Evolutionary conservation across 805 yeast species (phyloP).

Genomic region (Spathaspora girioi): DNA sequence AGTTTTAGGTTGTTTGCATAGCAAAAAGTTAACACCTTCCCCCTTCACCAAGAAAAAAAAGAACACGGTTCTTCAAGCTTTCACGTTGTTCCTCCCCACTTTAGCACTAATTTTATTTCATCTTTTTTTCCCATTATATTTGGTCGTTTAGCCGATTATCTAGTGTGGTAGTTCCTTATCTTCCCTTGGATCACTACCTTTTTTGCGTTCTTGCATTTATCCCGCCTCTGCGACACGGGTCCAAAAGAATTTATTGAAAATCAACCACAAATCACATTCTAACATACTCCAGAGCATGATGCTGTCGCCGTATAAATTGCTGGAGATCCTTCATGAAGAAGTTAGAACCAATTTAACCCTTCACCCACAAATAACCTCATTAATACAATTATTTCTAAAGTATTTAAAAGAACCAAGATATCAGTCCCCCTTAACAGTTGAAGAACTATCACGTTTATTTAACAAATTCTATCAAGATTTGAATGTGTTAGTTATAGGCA

Average conservation of each 20-base stretch:
- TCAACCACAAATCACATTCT: neutral
- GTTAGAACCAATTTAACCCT: slow-evolving; percentile 16
- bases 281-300: neutral
- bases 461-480: slow-evolving; percentile 35
- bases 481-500: slow-evolving; percentile 26
- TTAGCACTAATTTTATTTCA: neutral
- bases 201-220: too few species aligned
- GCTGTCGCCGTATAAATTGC: slow-evolving; percentile 9
- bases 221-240: too few species aligned
- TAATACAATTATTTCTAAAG: slow-evolving; percentile 25
- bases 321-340: slow-evolving; percentile 19
- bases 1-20: neutral
- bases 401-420: slow-evolving; percentile 42
- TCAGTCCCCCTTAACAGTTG: slow-evolving; percentile 35
- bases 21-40: neutral
- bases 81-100: neutral
- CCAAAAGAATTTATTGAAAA: neutral
- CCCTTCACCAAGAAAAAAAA: neutral
- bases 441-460: slow-evolving; percentile 32
- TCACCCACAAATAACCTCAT: slow-evolving; percentile 24
- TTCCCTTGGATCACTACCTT: too few species aligned
- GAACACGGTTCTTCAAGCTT: neutral
- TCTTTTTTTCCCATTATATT: neutral
- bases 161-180: neutral
- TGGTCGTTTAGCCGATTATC: neutral